Evolutionary conservation across 208 protist genomes (phyloP), one percentile per base, ranked within the genome.

Genomic region (Crithidia fasciculata): DNA sequence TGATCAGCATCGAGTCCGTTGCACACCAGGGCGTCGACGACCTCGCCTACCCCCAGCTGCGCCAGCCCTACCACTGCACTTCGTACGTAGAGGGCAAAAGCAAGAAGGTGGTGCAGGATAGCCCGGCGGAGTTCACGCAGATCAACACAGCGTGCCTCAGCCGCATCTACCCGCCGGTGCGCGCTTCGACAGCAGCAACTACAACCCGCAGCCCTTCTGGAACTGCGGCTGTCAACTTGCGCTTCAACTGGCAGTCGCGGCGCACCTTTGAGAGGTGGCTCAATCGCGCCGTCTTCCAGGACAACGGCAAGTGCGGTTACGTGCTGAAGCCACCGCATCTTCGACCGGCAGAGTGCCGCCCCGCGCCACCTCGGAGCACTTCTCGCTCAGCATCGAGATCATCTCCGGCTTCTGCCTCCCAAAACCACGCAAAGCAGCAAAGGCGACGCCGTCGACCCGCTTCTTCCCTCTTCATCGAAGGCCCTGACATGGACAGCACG

Each of bases 241-340:
- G 95, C 96, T 8, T 64, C 15, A 98, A 98, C 85, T 97, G 84
- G 76, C 97, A 98, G 73, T 87, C 82, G 10, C 74, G 15, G 12
- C 79, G 81, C 39, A 82, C 78, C 37, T 84, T 81, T 19, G 70
- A 80, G 64, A 83, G 84, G 78, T 78, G 88, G 9, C 64, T 96
- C 19, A 98, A 98, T 72, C 54, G 69, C n/a, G 87, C 83, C 43
- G 87, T 92, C 68, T 99, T 99, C 80, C 39, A 57, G 50, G 89
- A 96, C 65, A 99, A 98, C 76, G 96, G 96, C 50, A 64, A 74
- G 45, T 96, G 89, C 71, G 96, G 97, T 2, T 99, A 98, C 76
- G 55, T 98, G 18, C 85, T 98, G 36, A 99, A 99, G 80, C 97
- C 97, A 3, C 61, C 57, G 2, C 69, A 81, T 56, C 67, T 97